Conservation (phyloP, 2,329 filamentous ascomycete species). For the Paracorniculantispora psalliotae region DNA sequence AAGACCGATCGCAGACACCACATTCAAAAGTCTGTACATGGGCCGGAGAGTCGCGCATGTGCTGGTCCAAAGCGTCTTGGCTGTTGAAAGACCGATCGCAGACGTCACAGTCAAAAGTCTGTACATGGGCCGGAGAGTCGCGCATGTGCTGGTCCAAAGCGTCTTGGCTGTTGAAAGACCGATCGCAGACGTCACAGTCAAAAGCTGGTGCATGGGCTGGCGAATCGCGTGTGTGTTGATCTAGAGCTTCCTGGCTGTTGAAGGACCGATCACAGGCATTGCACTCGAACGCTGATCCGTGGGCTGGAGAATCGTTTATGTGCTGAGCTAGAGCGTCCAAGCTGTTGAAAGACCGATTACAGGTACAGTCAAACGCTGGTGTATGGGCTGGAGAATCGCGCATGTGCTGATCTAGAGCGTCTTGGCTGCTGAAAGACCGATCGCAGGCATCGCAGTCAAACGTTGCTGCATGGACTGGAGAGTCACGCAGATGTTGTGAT, state of each 20-base stretch:
- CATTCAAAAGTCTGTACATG: neutral
- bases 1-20: neutral
- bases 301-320: neutral
- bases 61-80: neutral
- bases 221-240: neutral
- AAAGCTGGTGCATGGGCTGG: neutral
- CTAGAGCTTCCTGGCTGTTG: neutral
- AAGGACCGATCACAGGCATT: constrained; percentile 2
- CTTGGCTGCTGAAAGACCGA: neutral
- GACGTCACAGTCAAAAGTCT: neutral
- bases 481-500: neutral
- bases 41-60: neutral
- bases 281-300: neutral
- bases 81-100: constrained; percentile 1
- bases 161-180: neutral
- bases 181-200: neutral
- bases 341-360: neutral
- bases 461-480: neutral
- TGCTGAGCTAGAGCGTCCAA: neutral
- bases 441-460: constrained; percentile 5
- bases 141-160: neutral
- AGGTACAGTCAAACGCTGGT: neutral
- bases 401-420: neutral
- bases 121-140: neutral
- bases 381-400: neutral